Percentiles rank a stretch among this genome's conserved stretches.
These are phyloP conservation scores for Sicyos edulis DNA, from an alignment of 306 rosid genomes.

Conservation along the genomic window DNA sequence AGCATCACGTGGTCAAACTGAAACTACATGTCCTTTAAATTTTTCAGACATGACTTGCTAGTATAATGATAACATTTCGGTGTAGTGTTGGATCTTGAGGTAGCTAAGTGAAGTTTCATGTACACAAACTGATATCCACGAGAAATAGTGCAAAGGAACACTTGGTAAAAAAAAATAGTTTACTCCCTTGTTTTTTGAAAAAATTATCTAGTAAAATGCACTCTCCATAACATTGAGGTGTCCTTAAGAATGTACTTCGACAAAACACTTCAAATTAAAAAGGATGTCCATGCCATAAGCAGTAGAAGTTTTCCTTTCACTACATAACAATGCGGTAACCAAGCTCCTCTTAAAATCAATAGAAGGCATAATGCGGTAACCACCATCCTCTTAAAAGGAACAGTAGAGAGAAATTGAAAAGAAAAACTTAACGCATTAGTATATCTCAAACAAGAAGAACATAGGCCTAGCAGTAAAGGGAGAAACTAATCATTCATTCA, in stretches of 20 bases:
- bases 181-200: not conserved
- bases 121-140: not conserved
- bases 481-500: slow-evolving; percentile 7
- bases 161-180: not conserved
- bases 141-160: not conserved
- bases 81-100: not conserved
- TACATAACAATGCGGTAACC: not conserved
- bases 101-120: not conserved
- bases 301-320: not conserved
- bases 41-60: not conserved
- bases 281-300: not conserved
- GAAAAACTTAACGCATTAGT: slow-evolving; percentile 5
- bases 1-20: not conserved
- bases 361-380: slow-evolving; percentile 1
- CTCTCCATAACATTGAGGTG: not conserved
- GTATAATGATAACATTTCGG: not conserved
- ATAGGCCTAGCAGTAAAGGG: not conserved
- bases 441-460: slow-evolving; percentile 11
- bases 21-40: not conserved
- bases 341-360: not conserved
- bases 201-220: not conserved
- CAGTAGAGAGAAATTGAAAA: not conserved
- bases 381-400: not conserved
- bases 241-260: not conserved
- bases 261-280: not conserved